These are phyloP conservation scores for Volutella citrinella DNA, from an alignment of 2,329 filamentous ascomycete species.

Conservation along the genomic window DNA sequence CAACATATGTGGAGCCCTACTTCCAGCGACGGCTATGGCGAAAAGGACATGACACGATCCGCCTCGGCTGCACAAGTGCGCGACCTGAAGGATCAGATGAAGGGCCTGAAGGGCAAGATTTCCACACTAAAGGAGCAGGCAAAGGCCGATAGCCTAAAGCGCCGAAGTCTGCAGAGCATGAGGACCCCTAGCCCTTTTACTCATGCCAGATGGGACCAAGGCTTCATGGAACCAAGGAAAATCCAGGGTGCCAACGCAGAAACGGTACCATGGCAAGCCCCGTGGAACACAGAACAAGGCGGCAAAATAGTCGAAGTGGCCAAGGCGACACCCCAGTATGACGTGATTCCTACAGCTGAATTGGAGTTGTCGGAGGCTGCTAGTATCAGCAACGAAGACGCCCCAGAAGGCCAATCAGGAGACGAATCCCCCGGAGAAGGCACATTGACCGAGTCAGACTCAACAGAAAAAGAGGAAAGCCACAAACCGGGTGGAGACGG, in stretches of 20 bases:
- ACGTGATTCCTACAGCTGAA: constrained; percentile 5
- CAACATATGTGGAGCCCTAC: constrained; percentile 43
- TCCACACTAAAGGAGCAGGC: constrained; percentile 76
- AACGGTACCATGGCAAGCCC: constrained; percentile 12
- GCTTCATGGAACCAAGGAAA: constrained; percentile 21
- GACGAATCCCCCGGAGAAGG: background rate
- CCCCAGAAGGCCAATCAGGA: constrained; percentile 1
- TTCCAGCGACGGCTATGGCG: constrained; percentile 34
- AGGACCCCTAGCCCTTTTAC: constrained; percentile 78
- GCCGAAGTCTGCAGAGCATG: constrained; percentile 72
- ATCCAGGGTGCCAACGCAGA: constrained; percentile 19
- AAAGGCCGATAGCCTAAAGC: constrained; percentile 72
- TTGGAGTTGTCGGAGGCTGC: constrained; percentile 8
- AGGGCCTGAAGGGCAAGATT: constrained; percentile 80
- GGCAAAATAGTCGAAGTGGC: constrained; percentile 11
- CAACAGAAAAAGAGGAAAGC: constrained; percentile 17
- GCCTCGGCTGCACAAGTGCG: constrained; percentile 72
- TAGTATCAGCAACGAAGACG: constrained; percentile 10
- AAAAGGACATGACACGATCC: constrained; percentile 57
- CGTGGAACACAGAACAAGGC: constrained; percentile 12
- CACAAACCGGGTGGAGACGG: no score
- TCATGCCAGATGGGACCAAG: constrained; percentile 49
- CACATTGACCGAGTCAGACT: constrained; percentile 3
- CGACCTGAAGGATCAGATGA: constrained; percentile 78
- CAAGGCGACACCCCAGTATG: constrained; percentile 3